Conservation (phyloP, 2,329 filamentous ascomycete genomes). For the Calonectria ilicicola region DNA sequence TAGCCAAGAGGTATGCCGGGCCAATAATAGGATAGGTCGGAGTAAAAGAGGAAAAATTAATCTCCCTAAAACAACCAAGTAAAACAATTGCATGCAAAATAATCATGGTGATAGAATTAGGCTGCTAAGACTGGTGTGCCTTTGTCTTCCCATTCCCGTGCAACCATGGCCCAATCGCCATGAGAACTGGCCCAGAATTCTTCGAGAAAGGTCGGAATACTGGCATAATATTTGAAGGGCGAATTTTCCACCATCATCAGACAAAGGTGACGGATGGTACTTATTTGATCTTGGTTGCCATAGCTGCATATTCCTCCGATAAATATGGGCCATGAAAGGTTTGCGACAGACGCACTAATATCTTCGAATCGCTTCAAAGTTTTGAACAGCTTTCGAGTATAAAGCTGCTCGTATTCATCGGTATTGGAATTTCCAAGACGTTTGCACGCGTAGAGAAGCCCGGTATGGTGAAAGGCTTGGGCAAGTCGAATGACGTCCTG, state of each 20-base stretch:
- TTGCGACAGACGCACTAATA: background rate
- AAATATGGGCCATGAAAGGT: background rate
- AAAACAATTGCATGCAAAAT: too few species aligned
- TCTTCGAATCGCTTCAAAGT: background rate
- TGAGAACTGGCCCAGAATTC: background rate
- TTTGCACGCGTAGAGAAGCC: background rate
- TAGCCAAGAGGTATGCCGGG: too few species aligned
- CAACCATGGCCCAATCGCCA: background rate
- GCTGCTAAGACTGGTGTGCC: background rate
- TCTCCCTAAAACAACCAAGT: too few species aligned
- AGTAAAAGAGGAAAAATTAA: too few species aligned
- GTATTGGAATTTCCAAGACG: background rate
- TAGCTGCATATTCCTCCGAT: background rate
- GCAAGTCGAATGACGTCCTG: background rate
- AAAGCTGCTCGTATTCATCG: background rate
- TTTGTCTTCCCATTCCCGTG: background rate
- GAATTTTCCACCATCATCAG: background rate
- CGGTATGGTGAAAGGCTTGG: background rate
- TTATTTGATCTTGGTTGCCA: background rate
- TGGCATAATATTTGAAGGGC: background rate
- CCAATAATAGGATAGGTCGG: too few species aligned
- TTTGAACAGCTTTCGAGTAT: background rate
- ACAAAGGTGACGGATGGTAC: background rate
- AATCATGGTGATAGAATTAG: background rate
- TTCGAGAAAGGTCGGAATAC: background rate